Percentiles rank a stretch among this genome's conserved stretches.
phyloP scores from a whole-genome alignment of 345 rosid species.

The Ceriops tagal region DNA sequence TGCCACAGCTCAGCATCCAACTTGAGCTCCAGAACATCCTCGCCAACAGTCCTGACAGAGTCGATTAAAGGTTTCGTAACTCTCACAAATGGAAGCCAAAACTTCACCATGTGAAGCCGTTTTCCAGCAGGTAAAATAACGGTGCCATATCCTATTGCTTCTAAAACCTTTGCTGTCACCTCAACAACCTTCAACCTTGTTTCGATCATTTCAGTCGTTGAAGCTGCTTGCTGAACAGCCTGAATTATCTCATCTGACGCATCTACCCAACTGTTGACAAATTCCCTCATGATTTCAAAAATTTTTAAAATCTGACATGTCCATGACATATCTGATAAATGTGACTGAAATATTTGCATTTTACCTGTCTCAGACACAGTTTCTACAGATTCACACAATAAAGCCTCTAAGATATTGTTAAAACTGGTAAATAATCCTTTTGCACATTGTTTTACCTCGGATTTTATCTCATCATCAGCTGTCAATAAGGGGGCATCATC shows the following conservation, averaged over 20 bases:
- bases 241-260: slow-evolving; percentile 60
- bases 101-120: slow-evolving; percentile 62
- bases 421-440: slow-evolving; percentile 47
- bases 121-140: slow-evolving; percentile 62
- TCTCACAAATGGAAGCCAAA: slow-evolving; percentile 89
- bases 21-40: slow-evolving; percentile 34
- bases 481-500: slow-evolving; percentile 72
- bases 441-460: slow-evolving; percentile 58
- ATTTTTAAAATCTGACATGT: slow-evolving; percentile 64
- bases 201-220: slow-evolving; percentile 37
- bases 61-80: slow-evolving; percentile 58
- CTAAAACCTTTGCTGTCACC: slow-evolving; percentile 70
- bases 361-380: slow-evolving; percentile 27
- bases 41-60: slow-evolving; percentile 27
- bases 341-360: slow-evolving; percentile 36
- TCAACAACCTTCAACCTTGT: slow-evolving; percentile 54
- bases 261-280: slow-evolving; percentile 69
- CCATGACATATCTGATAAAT: slow-evolving; percentile 69
- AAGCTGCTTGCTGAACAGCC: slow-evolving; percentile 33
- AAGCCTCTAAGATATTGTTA: slow-evolving; percentile 43
- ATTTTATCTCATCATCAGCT: slow-evolving; percentile 56
- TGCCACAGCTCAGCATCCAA: slow-evolving; percentile 77
- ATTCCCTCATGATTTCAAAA: slow-evolving; percentile 70
- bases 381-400: slow-evolving; percentile 30
- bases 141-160: slow-evolving; percentile 68